Base-by-base conservation (phyloP, 306 rosid species). In the Inga leiocalycina region DNA sequence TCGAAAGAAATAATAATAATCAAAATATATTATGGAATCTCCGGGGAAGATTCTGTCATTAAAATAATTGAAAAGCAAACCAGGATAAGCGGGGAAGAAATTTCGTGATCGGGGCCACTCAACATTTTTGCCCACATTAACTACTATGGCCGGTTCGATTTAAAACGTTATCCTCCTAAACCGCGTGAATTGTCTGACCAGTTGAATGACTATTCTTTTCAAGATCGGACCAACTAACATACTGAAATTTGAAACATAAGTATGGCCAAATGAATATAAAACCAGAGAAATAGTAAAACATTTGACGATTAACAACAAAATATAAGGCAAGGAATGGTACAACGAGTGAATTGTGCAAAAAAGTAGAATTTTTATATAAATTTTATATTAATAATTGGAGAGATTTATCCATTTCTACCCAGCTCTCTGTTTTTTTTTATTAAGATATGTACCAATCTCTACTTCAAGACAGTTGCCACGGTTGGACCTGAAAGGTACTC, bases 131-230 rank as follows among this genome's bases (percentile, higher is more conserved):
- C 72, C 22, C 2, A 56, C 39, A 24, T 17, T 22, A 34, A n/a
- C 64, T 20, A 56, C 10, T 15, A 0, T 69, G 74, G 89, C 84
- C 89, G 89, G 89, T 48, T 76, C 27, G 16, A 11, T 80, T 65
- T 16, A 59, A 51, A 65, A 45, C 76, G 20, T 84, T 86, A 62
- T 88, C 86, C 80, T 6, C 6, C 22, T 59, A 46, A 30, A 15
- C 24, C 32, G 13, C 19, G 13, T 39, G 3, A 16, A 30, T 22
- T 62, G 68, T 3, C 37, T 13, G 48, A 8, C 64, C 64, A n/a
- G 41, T 14, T 44, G 27, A 64, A 73, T 8, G 15, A 22, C 71
- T 39, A 24, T 43, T 70, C 15, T 17, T 32, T 51, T 62, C 37
- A 74, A 76, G 81, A 69, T 77, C 49, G 78, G 83, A 78, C 72